phyloP scores from a whole-genome alignment of 306 rosid genomes.

The Geum urbanum region DNA sequence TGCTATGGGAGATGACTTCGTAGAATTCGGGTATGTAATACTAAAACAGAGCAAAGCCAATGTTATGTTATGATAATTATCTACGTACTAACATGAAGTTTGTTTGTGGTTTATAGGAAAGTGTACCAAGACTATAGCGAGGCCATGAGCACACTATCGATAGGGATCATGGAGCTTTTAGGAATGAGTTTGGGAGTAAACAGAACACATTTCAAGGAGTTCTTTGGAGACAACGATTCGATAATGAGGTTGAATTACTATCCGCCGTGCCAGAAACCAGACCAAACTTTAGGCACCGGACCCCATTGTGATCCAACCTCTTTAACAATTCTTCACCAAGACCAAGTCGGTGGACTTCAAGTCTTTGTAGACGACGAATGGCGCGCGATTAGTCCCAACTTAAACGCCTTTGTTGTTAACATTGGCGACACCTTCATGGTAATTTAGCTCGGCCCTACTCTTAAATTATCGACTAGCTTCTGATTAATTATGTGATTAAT shows the following conservation, averaged over 20 bases:
- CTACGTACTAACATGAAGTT: not conserved
- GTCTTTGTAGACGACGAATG: constrained; percentile 81
- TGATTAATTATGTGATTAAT: not conserved
- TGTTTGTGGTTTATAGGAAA: constrained; percentile 30
- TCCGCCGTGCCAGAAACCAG: constrained; percentile 88
- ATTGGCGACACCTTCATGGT: constrained; percentile 99
- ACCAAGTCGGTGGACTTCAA: constrained; percentile 85
- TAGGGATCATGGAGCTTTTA: constrained; percentile 87
- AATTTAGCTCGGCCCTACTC: not conserved
- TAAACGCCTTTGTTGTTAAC: constrained; percentile 82
- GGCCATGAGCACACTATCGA: constrained; percentile 81
- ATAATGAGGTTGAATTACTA: constrained; percentile 94
- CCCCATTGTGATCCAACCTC: constrained; percentile 99
- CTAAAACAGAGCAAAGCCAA: not conserved
- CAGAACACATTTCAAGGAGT: constrained; percentile 50
- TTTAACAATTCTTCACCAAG: constrained; percentile 87
- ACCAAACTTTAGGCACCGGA: constrained; percentile 82
- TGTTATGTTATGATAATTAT: not conserved
- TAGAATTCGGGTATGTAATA: constrained; percentile 54
- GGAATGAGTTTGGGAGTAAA: constrained; percentile 86
- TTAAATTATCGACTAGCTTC: not conserved
- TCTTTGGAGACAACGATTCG: constrained; percentile 67
- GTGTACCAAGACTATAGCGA: constrained; percentile 76
- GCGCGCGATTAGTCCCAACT: constrained; percentile 71
- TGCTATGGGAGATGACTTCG: constrained; percentile 55